Base-by-base conservation (phyloP, 768 basidiomycete genomes). In the Suillus subaureus region DNA sequence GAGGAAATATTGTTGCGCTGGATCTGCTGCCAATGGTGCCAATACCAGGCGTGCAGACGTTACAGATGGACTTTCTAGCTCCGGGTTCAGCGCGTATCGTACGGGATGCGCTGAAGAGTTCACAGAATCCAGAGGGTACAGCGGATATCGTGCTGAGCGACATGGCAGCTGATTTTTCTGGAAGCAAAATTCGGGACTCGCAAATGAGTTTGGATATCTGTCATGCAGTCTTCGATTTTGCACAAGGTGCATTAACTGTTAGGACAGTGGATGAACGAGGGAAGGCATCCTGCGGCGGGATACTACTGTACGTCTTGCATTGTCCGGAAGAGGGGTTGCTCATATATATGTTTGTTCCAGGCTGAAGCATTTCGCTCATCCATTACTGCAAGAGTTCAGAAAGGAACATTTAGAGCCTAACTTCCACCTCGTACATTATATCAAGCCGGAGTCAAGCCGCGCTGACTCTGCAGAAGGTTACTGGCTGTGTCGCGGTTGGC, bases 101-200 rank as follows among this genome's bases (percentile, higher is more conserved):
- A 33, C 76, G 76, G n/a, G 70, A 73, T 40, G 73, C 81, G 31
- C 77, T 85, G 37, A 66, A 68, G 39, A 69, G 63, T 43, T 62
- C 74, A 31, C 68, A 67, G 28, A 79, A 80, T 63, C 72, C 72
- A 4, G 72, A 75, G 21, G 76, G 79, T 23, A 85, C 83, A 75
- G 90, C 88, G 9, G 94, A 98, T 73, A 79, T 96, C 21, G 85
- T 97, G 31, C 81, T 97, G 5, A 93, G 90, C 9, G 96, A 97
- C 72, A 96, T 98, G 91, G 93, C 95, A 21, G 88, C 88, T 23
- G 94, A 96, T 74, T 81, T 87, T 66, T 85, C 90, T 2, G 96
- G 97, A 6, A 88, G 91, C 66, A 75, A 82, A 21, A 75, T 78
- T 0, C 82, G 82, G 60, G 96, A 99, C 76, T 83, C 85, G 1